Conservation (phyloP, 2,329 filamentous ascomycete species). For the Trichoderma atrobrunneum region DNA sequence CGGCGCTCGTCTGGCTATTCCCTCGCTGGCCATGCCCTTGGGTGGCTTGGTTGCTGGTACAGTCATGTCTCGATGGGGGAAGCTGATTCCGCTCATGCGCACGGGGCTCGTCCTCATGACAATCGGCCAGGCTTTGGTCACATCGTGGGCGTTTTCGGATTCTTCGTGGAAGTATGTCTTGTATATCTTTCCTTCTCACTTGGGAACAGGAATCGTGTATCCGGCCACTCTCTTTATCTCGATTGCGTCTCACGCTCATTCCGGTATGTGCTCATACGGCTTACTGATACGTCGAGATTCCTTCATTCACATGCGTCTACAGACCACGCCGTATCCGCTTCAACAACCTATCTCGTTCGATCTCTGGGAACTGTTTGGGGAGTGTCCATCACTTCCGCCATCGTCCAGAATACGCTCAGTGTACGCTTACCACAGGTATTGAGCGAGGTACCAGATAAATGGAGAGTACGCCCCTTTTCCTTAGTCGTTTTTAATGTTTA, state of each 20-base stretch:
- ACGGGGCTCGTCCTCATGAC: conserved; percentile 51
- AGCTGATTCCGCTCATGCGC: conserved; percentile 51
- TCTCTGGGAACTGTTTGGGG: conserved; percentile 64
- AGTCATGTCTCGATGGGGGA: conserved; percentile 56
- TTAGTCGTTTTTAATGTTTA: not conserved
- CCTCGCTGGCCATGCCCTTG: conserved; percentile 58
- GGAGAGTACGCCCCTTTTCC: conserved; percentile 45
- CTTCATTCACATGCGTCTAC: not conserved
- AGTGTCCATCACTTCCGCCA: conserved; percentile 59
- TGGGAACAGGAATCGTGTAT: conserved; percentile 60
- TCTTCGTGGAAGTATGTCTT: conserved; percentile 53
- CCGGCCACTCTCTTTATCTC: conserved; percentile 60
- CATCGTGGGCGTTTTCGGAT: conserved; percentile 48
- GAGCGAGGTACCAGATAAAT: conserved; percentile 55
- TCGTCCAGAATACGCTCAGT: conserved; percentile 60
- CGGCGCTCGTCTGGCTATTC: conserved; percentile 61
- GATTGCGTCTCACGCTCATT: conserved; percentile 60
- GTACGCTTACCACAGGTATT: conserved; percentile 52
- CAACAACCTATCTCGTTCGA: conserved; percentile 61
- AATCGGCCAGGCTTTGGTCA: conserved; percentile 52
- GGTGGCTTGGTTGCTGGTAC: conserved; percentile 56
- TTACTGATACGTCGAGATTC: not conserved
- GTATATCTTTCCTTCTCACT: conserved; percentile 56
- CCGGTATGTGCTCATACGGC: conserved; percentile 41
- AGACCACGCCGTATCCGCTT: conserved; percentile 61